Base-by-base conservation (phyloP, 345 rosid species). In the Litchi chinensis region DNA sequence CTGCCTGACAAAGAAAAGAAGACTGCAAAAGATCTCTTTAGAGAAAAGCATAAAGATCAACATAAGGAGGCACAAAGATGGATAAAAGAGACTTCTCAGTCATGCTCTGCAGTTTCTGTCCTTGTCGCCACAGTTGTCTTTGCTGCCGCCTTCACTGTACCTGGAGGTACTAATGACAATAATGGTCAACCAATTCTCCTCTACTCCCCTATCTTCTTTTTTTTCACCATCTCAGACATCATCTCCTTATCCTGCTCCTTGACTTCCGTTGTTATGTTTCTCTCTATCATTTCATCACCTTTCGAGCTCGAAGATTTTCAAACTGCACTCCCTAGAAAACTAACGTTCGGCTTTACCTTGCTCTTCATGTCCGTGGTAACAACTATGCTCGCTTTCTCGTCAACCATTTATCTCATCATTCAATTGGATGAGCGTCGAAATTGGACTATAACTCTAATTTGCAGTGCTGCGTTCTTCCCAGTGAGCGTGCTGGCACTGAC, bases 261-360 rank as follows among this genome's bases (percentile, higher is more conserved):
- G 21, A 65, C 83, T 22, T 80, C 86, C 2, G 77, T 84, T 3
- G 79, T 84, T 19, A 43, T 81, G 74, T 83, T 83, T 54, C 84
- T 84, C 0, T 81, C 80, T 0, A 13, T 81, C 54, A 79, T 80
- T 11, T 80, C 82, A 1, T 77, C 82, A 6, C 74, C 86, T 1
- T 75, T 46, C 1, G 71, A 70, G 48, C 5, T 39, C 8, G 32
- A 60, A 5, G 79, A 81, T 22, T 84, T 84, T 66, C 62, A 0
- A 26, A 11, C 5, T 19, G 67, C 37, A 0, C 65, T 84, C 57
- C 86, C 86, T 9, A 60, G 64, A 3, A 75, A 75, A 10, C 68
- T 84, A 1, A 43, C 64, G 2, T 5, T 80, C 7, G 86, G 84
- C 28, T 81, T 84, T 77, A 56, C 52, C 6, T 70, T 71, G 10